phyloP scores from a whole-genome alignment of 106 monocot genomes.

The Dendrobium catenatum region DNA sequence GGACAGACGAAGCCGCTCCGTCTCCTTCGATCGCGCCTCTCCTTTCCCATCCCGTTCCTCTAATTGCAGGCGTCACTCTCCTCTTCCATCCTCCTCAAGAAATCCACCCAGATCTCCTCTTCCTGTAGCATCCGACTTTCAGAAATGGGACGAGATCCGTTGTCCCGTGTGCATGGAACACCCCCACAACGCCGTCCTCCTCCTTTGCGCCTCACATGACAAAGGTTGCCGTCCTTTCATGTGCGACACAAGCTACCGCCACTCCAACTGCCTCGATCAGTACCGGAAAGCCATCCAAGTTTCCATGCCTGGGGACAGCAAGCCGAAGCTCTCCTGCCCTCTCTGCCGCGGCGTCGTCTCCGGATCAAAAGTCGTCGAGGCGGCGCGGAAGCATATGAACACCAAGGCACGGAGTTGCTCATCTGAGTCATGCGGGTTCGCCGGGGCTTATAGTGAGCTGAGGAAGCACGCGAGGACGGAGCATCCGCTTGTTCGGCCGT shows the following conservation, averaged over 20 bases:
- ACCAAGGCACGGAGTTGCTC: constrained; percentile 58
- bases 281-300: constrained; percentile 50
- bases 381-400: constrained; percentile 66
- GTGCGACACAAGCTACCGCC: constrained; percentile 90
- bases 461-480: constrained; percentile 76
- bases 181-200: constrained; percentile 95
- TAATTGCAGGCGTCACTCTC: constrained; percentile 18
- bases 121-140: constrained; percentile 21
- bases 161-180: constrained; percentile 95
- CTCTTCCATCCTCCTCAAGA: constrained; percentile 14
- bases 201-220: constrained; percentile 54
- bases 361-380: constrained; percentile 36
- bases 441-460: constrained; percentile 50
- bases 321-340: constrained; percentile 46
- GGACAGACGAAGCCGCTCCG: constrained; percentile 54
- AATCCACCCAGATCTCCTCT: constrained; percentile 12
- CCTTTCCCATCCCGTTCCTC: constrained; percentile 39
- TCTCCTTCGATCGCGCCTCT: constrained; percentile 52
- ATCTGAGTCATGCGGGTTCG: constrained; percentile 59
- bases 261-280: constrained; percentile 94
- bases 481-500: constrained; percentile 58
- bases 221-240: constrained; percentile 87
- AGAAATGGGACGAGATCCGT: constrained; percentile 72
- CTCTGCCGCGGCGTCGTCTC: constrained; percentile 68
- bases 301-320: constrained; percentile 9